Percentiles rank a stretch among this genome's conserved stretches.
phyloP scores from a whole-genome alignment of 108 stramenopile genomes.

The Epipyxis sp. region DNA sequence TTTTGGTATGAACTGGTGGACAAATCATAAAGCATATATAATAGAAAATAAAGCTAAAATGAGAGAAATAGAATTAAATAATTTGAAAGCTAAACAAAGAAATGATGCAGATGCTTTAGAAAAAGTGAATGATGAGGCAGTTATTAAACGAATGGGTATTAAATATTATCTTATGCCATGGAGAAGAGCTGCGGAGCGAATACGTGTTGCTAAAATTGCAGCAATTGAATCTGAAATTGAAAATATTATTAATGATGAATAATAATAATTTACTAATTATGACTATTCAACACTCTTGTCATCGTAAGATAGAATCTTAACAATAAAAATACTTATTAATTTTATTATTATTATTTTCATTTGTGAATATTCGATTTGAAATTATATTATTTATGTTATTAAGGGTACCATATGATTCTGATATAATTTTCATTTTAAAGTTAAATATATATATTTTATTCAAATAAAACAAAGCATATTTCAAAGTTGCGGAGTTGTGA shows the following conservation, averaged over 20 bases:
- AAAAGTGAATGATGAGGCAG: background rate
- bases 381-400: no score
- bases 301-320: no score
- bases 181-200: background rate
- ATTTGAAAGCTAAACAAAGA: background rate
- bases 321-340: no score
- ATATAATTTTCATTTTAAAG: no score
- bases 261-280: background rate
- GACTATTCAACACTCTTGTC: no score
- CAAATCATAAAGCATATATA: slow-evolving; percentile 10
- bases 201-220: slow-evolving; percentile 13
- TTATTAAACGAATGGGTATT: background rate
- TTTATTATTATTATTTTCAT: no score
- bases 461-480: no score
- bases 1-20: background rate
- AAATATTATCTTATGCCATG: slow-evolving; percentile 19
- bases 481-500: no score
- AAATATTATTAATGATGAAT: background rate
- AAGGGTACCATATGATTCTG: no score
- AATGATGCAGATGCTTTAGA: background rate
- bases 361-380: no score
- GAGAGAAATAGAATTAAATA: background rate
- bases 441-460: no score
- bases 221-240: slow-evolving; percentile 5
- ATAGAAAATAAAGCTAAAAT: background rate